Percentiles rank a stretch among this genome's conserved stretches.
These are phyloP conservation scores for Aureobasidium mangrovei DNA, from an alignment of 2,329 filamentous ascomycete species.

Conservation along the genomic window DNA sequence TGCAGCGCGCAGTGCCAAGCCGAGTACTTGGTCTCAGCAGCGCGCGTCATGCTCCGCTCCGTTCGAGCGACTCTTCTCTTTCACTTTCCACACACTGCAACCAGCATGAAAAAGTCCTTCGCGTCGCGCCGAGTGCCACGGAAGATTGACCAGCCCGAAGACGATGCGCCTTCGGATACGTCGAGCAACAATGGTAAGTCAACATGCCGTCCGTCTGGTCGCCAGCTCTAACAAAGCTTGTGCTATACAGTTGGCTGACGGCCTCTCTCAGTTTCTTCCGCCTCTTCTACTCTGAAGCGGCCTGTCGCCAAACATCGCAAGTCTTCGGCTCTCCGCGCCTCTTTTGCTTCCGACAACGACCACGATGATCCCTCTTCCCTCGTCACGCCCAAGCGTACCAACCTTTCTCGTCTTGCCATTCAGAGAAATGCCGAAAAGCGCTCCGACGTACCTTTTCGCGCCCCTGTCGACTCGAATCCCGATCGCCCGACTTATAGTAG, in stretches of 20 bases:
- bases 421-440: conserved; percentile 58
- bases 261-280: conserved; percentile 24
- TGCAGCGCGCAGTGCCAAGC: not conserved
- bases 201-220: not conserved
- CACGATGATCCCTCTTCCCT: conserved; percentile 41
- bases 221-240: conserved; percentile 23
- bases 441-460: conserved; percentile 37
- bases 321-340: conserved; percentile 65
- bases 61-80: not conserved
- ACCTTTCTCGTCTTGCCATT: conserved; percentile 53
- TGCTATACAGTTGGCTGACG: conserved; percentile 20
- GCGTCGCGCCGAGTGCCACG: conserved; percentile 58
- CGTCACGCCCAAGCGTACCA: conserved; percentile 54
- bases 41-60: not conserved
- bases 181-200: conserved; percentile 36
- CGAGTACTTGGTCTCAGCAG: too few species aligned
- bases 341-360: conserved; percentile 57
- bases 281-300: conserved; percentile 43
- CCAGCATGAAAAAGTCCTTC: conserved; percentile 49
- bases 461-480: conserved; percentile 48
- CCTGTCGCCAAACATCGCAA: conserved; percentile 52
- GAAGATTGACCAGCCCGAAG: conserved; percentile 65
- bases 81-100: not conserved
- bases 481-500: conserved; percentile 74
- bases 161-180: conserved; percentile 37